Evolutionary conservation across 148 eudicot species (phyloP).

Genomic region (Selenicereus undatus): DNA sequence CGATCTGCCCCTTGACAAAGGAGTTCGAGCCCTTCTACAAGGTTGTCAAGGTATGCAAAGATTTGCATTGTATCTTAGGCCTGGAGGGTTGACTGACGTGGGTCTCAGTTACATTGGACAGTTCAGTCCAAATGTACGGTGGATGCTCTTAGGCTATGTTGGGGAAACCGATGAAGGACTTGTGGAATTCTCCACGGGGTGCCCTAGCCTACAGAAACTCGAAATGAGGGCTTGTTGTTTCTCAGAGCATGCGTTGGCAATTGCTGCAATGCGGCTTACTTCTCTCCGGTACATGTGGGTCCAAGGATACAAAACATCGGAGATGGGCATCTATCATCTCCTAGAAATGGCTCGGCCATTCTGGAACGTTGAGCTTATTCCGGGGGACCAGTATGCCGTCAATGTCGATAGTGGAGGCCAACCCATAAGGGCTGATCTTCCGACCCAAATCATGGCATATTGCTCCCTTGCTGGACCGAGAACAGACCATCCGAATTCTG

Average conservation of each 20-base stretch:
- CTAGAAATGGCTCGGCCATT: slow-evolving; percentile 53
- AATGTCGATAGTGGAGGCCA: slow-evolving; percentile 34
- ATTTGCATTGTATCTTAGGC: slow-evolving; percentile 77
- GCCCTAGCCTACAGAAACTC: slow-evolving; percentile 76
- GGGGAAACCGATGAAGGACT: slow-evolving; percentile 89
- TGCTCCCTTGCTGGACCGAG: slow-evolving; percentile 84
- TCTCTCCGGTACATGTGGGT: slow-evolving; percentile 89
- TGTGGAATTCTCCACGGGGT: slow-evolving; percentile 67
- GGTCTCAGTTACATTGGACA: slow-evolving; percentile 77
- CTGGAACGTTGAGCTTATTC: slow-evolving; percentile 89
- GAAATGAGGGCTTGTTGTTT: slow-evolving; percentile 88
- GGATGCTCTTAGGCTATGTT: slow-evolving; percentile 90
- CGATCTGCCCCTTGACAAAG: slow-evolving; percentile 86
- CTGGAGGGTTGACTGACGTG: slow-evolving; percentile 71
- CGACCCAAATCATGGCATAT: slow-evolving; percentile 84
- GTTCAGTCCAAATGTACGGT: slow-evolving; percentile 66
- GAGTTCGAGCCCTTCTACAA: slow-evolving; percentile 66
- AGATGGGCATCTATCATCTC: slow-evolving; percentile 40
- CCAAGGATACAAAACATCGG: slow-evolving; percentile 66
- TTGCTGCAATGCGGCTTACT: slow-evolving; percentile 43
- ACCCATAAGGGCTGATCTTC: slow-evolving; percentile 41
- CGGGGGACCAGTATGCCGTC: slow-evolving; percentile 44
- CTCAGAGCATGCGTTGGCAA: slow-evolving; percentile 68
- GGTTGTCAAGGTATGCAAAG: slow-evolving; percentile 70
- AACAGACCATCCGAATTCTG: slow-evolving; percentile 62